phyloP scores from a whole-genome alignment of 306 rosid species.

The Glycyrrhiza uralensis region DNA sequence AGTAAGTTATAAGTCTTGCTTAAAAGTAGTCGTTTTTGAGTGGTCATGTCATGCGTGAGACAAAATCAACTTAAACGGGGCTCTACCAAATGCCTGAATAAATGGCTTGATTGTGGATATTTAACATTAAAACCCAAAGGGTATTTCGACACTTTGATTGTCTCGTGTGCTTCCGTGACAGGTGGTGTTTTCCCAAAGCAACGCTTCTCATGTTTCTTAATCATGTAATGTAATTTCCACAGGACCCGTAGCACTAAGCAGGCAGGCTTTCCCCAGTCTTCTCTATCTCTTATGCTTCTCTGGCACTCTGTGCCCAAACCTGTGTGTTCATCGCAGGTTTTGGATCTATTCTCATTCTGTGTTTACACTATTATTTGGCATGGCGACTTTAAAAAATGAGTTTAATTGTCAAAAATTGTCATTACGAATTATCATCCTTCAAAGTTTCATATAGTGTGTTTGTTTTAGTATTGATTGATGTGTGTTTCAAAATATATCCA shows the following conservation, averaged over 20 bases:
- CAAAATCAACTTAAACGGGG: constrained; percentile 11
- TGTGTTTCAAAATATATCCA: no score
- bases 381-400: background rate
- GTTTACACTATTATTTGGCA: background rate
- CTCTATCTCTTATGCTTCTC: background rate
- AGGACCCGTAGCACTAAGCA: constrained; percentile 15
- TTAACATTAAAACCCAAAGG: constrained; percentile 5
- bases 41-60: constrained; percentile 57
- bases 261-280: constrained; percentile 12
- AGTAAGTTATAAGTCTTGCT: constrained; percentile 26
- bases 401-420: no score
- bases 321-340: constrained; percentile 6
- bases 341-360: background rate
- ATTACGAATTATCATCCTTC: no score
- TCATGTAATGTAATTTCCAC: constrained; percentile 7
- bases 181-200: constrained; percentile 20
- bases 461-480: no score
- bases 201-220: constrained; percentile 19
- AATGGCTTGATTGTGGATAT: constrained; percentile 17
- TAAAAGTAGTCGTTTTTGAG: constrained; percentile 45
- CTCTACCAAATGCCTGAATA: constrained; percentile 30
- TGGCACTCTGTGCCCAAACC: background rate
- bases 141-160: constrained; percentile 35
- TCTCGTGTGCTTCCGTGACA: constrained; percentile 30
- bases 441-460: no score